Base-by-base conservation (phyloP, 2,329 filamentous ascomycete species). In the Didymella segeticola region DNA sequence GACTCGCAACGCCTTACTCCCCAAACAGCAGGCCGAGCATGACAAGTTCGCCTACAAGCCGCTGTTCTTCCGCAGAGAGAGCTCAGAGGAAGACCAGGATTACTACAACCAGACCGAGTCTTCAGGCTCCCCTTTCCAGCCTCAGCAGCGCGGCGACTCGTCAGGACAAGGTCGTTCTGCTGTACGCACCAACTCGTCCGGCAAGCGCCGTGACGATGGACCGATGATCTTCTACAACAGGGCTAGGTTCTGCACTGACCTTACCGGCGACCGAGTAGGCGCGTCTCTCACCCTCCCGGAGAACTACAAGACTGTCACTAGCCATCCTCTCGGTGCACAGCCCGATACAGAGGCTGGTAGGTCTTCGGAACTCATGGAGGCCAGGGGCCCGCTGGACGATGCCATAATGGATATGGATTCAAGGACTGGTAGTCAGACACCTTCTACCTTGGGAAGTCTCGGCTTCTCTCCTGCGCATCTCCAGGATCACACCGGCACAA, bases 191-290 rank as follows among this genome's bases (percentile, higher is more conserved):
- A 65, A 79, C 27, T 76, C 58, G 1, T 68, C 71, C 1, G 81
- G 77, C 60, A 84, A 82, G 70, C 82, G 82, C 22, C 82, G 79
- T 0, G 81, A 86, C 11, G 86, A 89, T 53, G 91, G 90, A 8
- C 86, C 89, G 1, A 89, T 96, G 61, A 91, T 93, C 15, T 96
- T 93, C 68, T 96, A 93, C 70, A 90, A 83, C 56, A 89, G 89
- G 22, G 88, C 89, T 1, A 85, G 84, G 0, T 96, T 95, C 70
- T 95, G 87, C 70, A 92, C 87, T 1, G 91, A 96, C 70, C 75
- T 95, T 3, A 90, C 87, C 14, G 87, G 88, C 2, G 88, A 92
- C 62, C 78, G 63, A 19, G 51, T 57, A 8, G 65, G 63, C 5
- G 56, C 59, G 1, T 63, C 60, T 5, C 47, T 52, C 15, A 57